phyloP scores from a whole-genome alignment of 306 rosid species.

The Urtica urens region DNA sequence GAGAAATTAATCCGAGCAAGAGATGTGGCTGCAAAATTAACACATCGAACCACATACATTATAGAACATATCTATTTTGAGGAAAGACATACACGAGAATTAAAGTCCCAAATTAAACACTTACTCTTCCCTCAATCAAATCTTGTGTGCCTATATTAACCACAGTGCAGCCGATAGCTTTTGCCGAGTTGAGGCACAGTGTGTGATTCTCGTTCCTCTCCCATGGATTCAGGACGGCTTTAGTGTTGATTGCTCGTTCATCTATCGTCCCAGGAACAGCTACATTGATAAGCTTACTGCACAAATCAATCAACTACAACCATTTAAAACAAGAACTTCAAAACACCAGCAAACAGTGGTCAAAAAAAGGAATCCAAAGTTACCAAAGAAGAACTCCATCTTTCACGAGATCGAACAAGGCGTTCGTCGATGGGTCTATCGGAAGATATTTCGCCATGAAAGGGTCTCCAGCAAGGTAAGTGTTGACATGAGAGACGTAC shows the following conservation, averaged over 20 bases:
- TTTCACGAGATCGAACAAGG: conserved; percentile 79
- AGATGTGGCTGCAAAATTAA: conserved; percentile 66
- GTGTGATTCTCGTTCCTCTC: conserved; percentile 98
- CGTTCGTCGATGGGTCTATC: conserved; percentile 60
- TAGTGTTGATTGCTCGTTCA: conserved; percentile 95
- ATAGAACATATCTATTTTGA: not conserved
- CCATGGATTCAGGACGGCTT: conserved; percentile 88
- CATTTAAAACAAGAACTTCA: conserved; percentile 27
- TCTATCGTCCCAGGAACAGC: conserved; percentile 99
- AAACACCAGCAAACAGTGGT: conserved; percentile 33
- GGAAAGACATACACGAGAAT: conserved; percentile 5
- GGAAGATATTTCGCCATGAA: conserved; percentile 81
- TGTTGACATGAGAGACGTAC: conserved; percentile 82
- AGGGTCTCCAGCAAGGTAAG: conserved; percentile 69
- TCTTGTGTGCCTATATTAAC: conserved; percentile 98
- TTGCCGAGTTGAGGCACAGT: conserved; percentile 94
- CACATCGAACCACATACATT: conserved; percentile 9
- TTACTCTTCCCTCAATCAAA: conserved; percentile 80
- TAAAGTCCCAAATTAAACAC: conserved; percentile 21
- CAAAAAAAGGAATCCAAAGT: conserved; percentile 20
- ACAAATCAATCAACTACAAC: conserved; percentile 23
- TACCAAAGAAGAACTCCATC: conserved; percentile 98
- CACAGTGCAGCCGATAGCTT: conserved; percentile 99
- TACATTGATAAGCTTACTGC: conserved; percentile 89
- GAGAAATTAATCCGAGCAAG: conserved; percentile 90